phyloP scores from a whole-genome alignment of 2,329 filamentous ascomycete species.

The Fusarium lyarnte region DNA sequence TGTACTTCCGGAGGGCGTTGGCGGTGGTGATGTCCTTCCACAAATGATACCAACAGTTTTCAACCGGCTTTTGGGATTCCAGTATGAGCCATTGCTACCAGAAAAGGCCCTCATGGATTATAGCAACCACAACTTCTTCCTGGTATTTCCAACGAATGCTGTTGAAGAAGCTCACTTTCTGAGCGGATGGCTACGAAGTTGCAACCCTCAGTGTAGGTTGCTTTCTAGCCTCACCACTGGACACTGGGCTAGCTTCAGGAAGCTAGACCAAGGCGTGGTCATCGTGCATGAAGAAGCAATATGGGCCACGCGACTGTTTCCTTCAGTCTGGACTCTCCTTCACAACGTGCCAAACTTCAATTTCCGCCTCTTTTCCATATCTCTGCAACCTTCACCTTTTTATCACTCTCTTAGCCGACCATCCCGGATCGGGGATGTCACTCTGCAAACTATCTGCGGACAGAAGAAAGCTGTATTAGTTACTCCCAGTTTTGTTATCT shows the following conservation, averaged over 20 bases:
- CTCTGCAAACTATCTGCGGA: conserved; percentile 45
- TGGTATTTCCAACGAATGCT: conserved; percentile 58
- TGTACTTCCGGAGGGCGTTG: conserved; percentile 6
- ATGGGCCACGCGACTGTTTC: conserved; percentile 52
- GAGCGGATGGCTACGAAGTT: conserved; percentile 55
- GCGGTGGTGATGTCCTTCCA: conserved; percentile 20
- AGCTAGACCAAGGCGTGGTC: conserved; percentile 44
- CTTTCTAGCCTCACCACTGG: conserved; percentile 54
- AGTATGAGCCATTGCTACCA: conserved; percentile 46
- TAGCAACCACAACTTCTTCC: conserved; percentile 52
- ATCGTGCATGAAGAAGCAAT: conserved; percentile 58
- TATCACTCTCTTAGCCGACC: conserved; percentile 12
- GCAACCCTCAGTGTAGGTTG: conserved; percentile 54
- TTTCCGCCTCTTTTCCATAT: conserved; percentile 55
- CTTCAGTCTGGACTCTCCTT: conserved; percentile 49
- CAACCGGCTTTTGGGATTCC: conserved; percentile 45
- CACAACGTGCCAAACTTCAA: conserved; percentile 39
- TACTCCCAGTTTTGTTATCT: conserved; percentile 54
- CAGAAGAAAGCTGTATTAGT: conserved; percentile 50
- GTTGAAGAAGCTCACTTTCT: conserved; percentile 51
- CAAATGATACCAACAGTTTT: conserved; percentile 37
- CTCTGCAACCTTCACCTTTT: conserved; percentile 32
- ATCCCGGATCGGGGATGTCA: conserved; percentile 32
- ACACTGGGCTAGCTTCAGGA: conserved; percentile 58
- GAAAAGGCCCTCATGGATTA: conserved; percentile 13